Base-by-base conservation (phyloP, 2,329 filamentous ascomycete species). In the Penicillium sp. region DNA sequence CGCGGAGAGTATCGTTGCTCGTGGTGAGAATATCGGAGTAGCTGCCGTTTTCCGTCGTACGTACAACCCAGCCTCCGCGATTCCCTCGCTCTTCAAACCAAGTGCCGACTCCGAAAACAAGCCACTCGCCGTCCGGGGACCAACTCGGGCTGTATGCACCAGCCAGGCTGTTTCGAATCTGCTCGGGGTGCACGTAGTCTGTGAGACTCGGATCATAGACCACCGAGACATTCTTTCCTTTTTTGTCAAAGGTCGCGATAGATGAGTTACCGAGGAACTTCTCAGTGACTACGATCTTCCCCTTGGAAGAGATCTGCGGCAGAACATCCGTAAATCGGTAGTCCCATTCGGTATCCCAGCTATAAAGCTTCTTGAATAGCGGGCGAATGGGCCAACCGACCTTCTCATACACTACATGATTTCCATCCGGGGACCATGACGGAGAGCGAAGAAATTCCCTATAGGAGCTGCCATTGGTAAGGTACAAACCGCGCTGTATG, bases 241-340 rank as follows among this genome's bases (percentile, higher is more conserved):
- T 59, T 0, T 71, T 62, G 13, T 64, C 64, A 18, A 52, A 61
- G 1, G 65, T 67, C 3, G 74, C 64, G 29, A 77, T 63, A 9
- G 73, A 75, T 2, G 70, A 71, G 50, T 76, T 75, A 11, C 73
- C 75, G 1, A 75, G 66, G 52, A 77, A 72, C 55, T 76, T 77
- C 52, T 73, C 64, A 0, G 75, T 78, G 16, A 73, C 69, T 66
- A 71, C 0, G 76, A 60, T 1, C 56, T 62, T 32, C 68, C 58
- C 2, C 60, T 48, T 8, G 61, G 34, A 65, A 3, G 60, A 61
- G 14, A 73, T 57, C 43, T 69, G 61, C 1, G 76, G 75, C 61
- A 78, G 77, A 3, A 78, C 73, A 49, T 78, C 75, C 43, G 69
- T 76, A 66, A 75, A 75, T 18, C 73, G 70, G 55, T 77, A 77